Evolutionary conservation across 257 asterid species (phyloP), one percentile per base, ranked within the genome.

Genomic region (Vinca minor): DNA sequence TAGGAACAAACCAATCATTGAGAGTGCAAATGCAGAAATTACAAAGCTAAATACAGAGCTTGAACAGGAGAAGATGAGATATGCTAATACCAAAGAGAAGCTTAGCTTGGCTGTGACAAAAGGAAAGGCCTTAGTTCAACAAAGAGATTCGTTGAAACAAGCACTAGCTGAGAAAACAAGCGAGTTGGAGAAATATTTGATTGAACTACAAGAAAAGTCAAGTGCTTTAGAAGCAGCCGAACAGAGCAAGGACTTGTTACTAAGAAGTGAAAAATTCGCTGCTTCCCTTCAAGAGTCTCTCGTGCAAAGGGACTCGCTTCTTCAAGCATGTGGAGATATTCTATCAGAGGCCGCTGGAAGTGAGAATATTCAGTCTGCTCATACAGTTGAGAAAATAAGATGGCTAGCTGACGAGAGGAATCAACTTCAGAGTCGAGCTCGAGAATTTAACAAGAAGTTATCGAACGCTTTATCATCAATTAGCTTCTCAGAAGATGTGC

Each of bases 121-220:
- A 81, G 98, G 98, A 64, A 93, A 93, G 87, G 95, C 91, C n/a
- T 80, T 89, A 82, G 96, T 93, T 66, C 97, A 93, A 78, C 85
- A 93, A 49, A 80, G 98, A 58, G 98, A 93, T 70, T n/a, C 81
- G 85, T 78, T 93, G 73, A 93, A 87, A 79, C 92, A 87, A 74
- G 74, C 78, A 44, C 72, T 93, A 77, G 80, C 88, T 72, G 97
- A 93, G 62, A 93, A 87, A 79, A 80, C 94, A 5, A 79, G 80
- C 25, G 83, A 87, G 77, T 57, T 93, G 76, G 88, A 85, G 62
- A 83, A 73, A 61, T 77, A 71, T 74, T 76, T 75, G 61, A 63
- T 49, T 69, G 91, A 83, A 67, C 77, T 85, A 73, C 87, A 85
- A 77, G 96, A 85, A 69, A 86, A 89, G 78, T 78, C 91, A 18